Evolutionary conservation across 2,329 filamentous ascomycete genomes (phyloP).

Genomic region (Cladorrhinum sp.): DNA sequence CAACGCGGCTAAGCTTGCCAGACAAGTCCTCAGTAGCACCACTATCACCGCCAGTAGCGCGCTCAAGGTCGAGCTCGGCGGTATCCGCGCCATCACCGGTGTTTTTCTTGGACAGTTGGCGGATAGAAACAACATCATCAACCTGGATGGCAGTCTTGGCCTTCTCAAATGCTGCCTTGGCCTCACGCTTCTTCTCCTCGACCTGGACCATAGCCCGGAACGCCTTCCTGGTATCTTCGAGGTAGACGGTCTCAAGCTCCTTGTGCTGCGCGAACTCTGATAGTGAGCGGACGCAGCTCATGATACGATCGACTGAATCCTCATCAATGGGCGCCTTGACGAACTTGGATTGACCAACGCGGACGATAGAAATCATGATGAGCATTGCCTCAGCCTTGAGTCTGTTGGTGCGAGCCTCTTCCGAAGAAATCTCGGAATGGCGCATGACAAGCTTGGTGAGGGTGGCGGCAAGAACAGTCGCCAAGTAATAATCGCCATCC

Average conservation of each 20-base stretch:
- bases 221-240: slow-evolving; percentile 91
- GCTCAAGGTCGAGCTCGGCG: slow-evolving; percentile 85
- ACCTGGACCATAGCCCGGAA: slow-evolving; percentile 97
- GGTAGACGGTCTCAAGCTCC: slow-evolving; percentile 86
- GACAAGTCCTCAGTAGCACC: slow-evolving; percentile 75
- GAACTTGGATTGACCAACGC: slow-evolving; percentile 97
- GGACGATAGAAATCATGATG: slow-evolving; percentile 98
- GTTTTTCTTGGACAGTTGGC: slow-evolving; percentile 91
- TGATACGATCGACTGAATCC: slow-evolving; percentile 96
- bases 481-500: slow-evolving; percentile 95
- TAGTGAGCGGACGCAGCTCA: slow-evolving; percentile 91
- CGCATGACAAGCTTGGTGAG: slow-evolving; percentile 98
- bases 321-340: slow-evolving; percentile 97
- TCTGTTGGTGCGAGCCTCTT: slow-evolving; percentile 84
- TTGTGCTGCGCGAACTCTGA: slow-evolving; percentile 88
- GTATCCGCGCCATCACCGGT: slow-evolving; percentile 76
- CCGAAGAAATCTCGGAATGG: slow-evolving; percentile 86
- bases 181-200: slow-evolving; percentile 96
- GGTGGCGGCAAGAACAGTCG: slow-evolving; percentile 91
- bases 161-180: slow-evolving; percentile 87
- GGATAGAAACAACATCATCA: slow-evolving; percentile 89
- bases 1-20: slow-evolving; percentile 92
- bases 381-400: slow-evolving; percentile 96
- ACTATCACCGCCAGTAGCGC: slow-evolving; percentile 87
- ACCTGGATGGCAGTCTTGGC: slow-evolving; percentile 93